Base-by-base conservation (phyloP, 2,329 filamentous ascomycete genomes). In the Calonectria hongkongensis region DNA sequence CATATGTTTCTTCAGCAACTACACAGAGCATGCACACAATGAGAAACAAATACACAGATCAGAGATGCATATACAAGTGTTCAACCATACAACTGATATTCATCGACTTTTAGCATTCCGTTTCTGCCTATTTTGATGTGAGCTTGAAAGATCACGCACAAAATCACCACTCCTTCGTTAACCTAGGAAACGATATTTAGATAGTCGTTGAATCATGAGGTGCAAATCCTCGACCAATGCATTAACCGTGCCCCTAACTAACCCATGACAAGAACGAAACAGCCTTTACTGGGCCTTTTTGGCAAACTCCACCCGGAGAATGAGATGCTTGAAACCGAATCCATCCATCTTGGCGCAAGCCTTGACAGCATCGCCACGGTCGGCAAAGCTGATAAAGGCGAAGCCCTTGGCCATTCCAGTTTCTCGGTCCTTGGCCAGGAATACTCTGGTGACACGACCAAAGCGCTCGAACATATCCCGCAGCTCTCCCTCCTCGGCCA, bases 291-390 rank as follows among this genome's bases (percentile, higher is more conserved):
- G 78, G 79, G 91, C 89, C 87, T 93, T 93, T 89, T 96, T 97
- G 78, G 94, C 94, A 86, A 97, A 97, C 87, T 97, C 94, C 78
- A 97, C 94, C 83, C 94, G 90, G 81, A 97, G 86, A 84, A 97
- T 97, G 81, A 97, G 89, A 88, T 97, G 94, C 85, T 94, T 94
- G 88, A 95, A 96, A 87, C 94, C 94, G 80, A 90, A 98, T 82
- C 97, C 97, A 86, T 99, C 97, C 95, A 99, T 96, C 91, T 98
- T 98, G 87, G 94, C 93, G 88, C 95, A 98, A 48, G 97, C 97
- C 88, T 94, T 94, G 80, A 94, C 94, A 79, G 97, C 97, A 85
- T 99, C 97, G 79, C 89, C 86, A 79, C 97, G 90, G 85, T 99
- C 97, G 73, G 94, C 94, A 83, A 97, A 99, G 86, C 95, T 98